Percentiles rank a stretch among this genome's conserved stretches.
Conservation (phyloP, 1,284 basidiomycete genomes). For the Omphalotus olearius region DNA sequence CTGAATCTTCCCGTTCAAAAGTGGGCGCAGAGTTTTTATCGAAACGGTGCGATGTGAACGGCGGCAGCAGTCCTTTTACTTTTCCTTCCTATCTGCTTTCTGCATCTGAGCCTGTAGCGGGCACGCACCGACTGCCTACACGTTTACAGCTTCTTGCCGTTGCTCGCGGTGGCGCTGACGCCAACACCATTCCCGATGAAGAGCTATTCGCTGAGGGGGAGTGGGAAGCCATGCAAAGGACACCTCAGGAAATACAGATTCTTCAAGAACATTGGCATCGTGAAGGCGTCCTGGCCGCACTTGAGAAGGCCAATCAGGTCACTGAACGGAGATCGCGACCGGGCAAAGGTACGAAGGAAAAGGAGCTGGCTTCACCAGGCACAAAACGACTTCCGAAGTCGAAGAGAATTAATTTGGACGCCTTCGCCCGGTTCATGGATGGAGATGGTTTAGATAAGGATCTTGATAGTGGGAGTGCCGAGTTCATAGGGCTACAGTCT, state of each 20-base stretch:
- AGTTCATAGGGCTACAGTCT: conserved; percentile 19
- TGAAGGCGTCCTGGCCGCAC: conserved; percentile 11
- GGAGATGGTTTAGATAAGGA: conserved; percentile 15
- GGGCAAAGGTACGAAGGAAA: conserved; percentile 4
- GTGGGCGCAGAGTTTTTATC: background rate
- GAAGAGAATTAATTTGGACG: conserved; percentile 32
- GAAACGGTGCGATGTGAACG: too few relatives aligned
- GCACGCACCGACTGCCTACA: conserved; percentile 36
- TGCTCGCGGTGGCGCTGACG: conserved; percentile 44
- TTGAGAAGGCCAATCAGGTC: conserved; percentile 2
- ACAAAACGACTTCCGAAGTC: conserved; percentile 19
- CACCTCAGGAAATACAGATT: conserved; percentile 34
- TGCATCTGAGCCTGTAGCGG: conserved; percentile 32
- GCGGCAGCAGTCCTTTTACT: conserved; percentile 18
- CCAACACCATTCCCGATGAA: conserved; percentile 41
- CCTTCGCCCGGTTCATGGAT: conserved; percentile 29
- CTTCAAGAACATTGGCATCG: conserved; percentile 26
- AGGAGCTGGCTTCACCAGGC: conserved; percentile 2
- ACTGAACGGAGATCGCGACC: background rate
- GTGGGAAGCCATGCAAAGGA: conserved; percentile 43
- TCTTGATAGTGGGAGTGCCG: conserved; percentile 9
- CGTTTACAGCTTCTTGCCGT: conserved; percentile 57
- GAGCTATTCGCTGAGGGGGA: conserved; percentile 55
- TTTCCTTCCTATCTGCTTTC: conserved; percentile 47
- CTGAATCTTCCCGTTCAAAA: background rate